A percentile compares a stretch with the other conserved stretches of the same genome.
phyloP scores from a whole-genome alignment of 140 eudicot genomes.

The Cichorium intybus region DNA sequence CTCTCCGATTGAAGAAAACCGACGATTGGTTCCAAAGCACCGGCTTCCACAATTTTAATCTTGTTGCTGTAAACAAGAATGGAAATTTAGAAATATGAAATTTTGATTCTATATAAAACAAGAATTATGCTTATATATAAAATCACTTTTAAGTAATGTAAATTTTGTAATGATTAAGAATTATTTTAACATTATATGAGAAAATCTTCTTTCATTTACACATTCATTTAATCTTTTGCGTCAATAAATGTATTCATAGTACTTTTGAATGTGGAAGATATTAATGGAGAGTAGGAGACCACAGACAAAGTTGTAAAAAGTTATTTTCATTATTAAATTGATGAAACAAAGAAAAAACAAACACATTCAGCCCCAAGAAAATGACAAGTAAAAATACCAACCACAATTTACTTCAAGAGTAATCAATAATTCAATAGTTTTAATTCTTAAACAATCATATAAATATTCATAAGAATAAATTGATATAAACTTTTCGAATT shows the following conservation, averaged over 20 bases:
- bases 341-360: slow-evolving; percentile 12
- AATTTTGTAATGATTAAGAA: background rate
- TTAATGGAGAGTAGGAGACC: slow-evolving; percentile 21
- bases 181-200: background rate
- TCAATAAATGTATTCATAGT: background rate
- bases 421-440: slow-evolving; percentile 11
- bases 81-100: background rate
- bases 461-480: background rate
- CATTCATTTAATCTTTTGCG: background rate
- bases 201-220: background rate
- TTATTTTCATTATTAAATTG: slow-evolving; percentile 17
- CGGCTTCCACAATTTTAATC: slow-evolving; percentile 70
- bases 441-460: background rate
- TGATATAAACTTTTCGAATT: background rate
- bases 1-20: slow-evolving; percentile 60
- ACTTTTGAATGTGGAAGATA: slow-evolving; percentile 17
- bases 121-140: background rate
- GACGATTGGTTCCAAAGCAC: slow-evolving; percentile 82
- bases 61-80: slow-evolving; percentile 60
- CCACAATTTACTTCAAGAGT: slow-evolving; percentile 29
- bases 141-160: background rate
- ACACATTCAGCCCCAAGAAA: slow-evolving; percentile 30
- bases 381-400: slow-evolving; percentile 25
- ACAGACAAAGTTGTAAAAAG: slow-evolving; percentile 25
- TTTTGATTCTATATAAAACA: background rate